Evolutionary conservation across 2,329 filamentous ascomycete species (phyloP).

Genomic region (Moelleriella libera): DNA sequence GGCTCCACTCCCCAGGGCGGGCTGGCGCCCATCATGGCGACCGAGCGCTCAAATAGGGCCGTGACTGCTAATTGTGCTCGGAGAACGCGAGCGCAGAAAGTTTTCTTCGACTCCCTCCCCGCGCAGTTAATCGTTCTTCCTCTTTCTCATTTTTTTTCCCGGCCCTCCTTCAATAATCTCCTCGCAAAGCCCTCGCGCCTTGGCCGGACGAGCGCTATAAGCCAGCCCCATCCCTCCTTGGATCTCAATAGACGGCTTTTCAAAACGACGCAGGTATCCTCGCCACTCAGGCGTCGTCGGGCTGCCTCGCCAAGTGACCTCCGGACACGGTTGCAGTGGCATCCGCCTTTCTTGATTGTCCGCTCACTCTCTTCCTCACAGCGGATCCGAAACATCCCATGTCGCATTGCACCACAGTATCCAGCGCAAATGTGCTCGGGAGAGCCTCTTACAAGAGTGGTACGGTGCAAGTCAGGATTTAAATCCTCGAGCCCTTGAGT

Average conservation of each 20-base stretch:
- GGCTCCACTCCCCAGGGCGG: conserved; percentile 17
- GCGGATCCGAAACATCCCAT: neutral
- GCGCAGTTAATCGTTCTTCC: neutral
- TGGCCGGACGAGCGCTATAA: too few relatives aligned
- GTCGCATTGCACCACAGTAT: neutral
- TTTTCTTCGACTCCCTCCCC: neutral
- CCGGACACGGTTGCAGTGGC: too few relatives aligned
- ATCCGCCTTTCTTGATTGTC: too few relatives aligned
- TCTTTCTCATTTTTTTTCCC: neutral
- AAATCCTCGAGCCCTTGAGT: neutral
- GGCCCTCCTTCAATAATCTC: too few relatives aligned
- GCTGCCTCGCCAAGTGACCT: too few relatives aligned
- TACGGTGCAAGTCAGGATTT: neutral
- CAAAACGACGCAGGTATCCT: too few relatives aligned
- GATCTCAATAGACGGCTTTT: too few relatives aligned
- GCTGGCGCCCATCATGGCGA: too few relatives aligned
- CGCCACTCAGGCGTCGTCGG: too few relatives aligned
- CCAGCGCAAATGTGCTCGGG: conserved; percentile 3
- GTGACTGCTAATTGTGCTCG: conserved; percentile 2
- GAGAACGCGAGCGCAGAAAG: neutral
- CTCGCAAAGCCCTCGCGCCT: too few relatives aligned
- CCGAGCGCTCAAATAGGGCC: conserved; percentile 3
- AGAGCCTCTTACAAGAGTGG: neutral
- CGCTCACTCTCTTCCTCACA: too few relatives aligned
- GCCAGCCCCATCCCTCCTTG: too few relatives aligned